Evolutionary conservation across 75 land plant genomes (phyloP).

Genomic region (Pseudotsuga menziesii): DNA sequence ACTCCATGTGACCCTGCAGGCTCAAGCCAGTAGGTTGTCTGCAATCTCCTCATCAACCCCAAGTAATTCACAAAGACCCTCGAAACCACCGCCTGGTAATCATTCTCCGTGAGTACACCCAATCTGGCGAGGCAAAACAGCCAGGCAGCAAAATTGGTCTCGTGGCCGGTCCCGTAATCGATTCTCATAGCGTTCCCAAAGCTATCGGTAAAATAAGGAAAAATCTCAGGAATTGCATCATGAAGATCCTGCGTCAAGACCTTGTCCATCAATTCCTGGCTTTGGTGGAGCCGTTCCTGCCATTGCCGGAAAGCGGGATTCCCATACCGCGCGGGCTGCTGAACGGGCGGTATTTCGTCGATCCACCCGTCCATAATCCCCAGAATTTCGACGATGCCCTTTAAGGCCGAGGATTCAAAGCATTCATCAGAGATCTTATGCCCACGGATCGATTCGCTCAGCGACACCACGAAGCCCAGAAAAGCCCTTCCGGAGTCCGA

Average conservation of each 20-base stretch:
- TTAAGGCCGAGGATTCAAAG: slow-evolving; percentile 25
- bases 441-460: slow-evolving; percentile 68
- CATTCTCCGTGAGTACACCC: slow-evolving; percentile 64
- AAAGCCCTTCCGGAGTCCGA: slow-evolving; percentile 59
- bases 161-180: slow-evolving; percentile 98
- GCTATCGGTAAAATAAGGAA: slow-evolving; percentile 82
- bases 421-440: slow-evolving; percentile 83
- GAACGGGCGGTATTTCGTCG: slow-evolving; percentile 77
- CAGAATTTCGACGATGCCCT: slow-evolving; percentile 39
- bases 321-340: slow-evolving; percentile 73
- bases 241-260: slow-evolving; percentile 36
- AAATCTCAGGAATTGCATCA: slow-evolving; percentile 45
- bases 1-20: slow-evolving; percentile 99
- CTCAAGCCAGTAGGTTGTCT: slow-evolving; percentile 75
- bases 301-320: slow-evolving; percentile 75
- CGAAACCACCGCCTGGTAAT: slow-evolving; percentile 72
- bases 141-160: slow-evolving; percentile 92
- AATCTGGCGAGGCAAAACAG: slow-evolving; percentile 83
- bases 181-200: slow-evolving; percentile 86
- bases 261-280: slow-evolving; percentile 26
- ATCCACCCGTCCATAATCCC: slow-evolving; percentile 50
- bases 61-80: slow-evolving; percentile 76
- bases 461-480: slow-evolving; percentile 83
- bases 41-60: slow-evolving; percentile 85
- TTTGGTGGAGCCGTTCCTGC: slow-evolving; percentile 51